Percentiles rank a stretch among this genome's conserved stretches.
Conservation (phyloP, 164 flowering plant species). For the Buxus sempervirens region DNA sequence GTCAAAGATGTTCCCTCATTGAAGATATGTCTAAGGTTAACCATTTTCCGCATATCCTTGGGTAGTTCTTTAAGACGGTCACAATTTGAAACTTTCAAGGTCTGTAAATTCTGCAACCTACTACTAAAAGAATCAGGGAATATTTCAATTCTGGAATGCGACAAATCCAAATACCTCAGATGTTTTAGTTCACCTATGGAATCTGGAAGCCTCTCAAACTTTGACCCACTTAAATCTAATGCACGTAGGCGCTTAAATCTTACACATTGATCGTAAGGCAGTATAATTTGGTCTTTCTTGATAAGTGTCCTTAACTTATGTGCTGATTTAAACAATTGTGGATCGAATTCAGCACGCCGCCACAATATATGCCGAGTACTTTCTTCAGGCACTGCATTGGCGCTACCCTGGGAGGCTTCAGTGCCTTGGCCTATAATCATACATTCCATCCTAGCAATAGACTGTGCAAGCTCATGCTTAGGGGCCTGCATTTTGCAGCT, state of each 20-base stretch:
- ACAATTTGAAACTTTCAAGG: neutral
- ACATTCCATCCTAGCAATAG: neutral
- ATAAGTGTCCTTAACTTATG: too few species aligned
- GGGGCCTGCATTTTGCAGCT: constrained; percentile 16
- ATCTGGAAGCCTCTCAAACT: neutral
- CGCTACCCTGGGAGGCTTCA: neutral
- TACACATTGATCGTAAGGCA: neutral
- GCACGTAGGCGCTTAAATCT: constrained; percentile 1
- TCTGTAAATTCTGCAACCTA: constrained; percentile 12
- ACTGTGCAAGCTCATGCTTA: constrained; percentile 9
- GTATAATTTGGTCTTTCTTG: too few species aligned
- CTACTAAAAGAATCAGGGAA: constrained; percentile 12
- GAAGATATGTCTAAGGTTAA: neutral
- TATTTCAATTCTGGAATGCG: neutral
- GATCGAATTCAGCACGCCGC: neutral
- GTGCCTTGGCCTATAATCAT: neutral
- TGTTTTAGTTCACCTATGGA: constrained; percentile 8
- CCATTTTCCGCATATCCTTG: constrained; percentile 2
- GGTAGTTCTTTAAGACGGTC: constrained; percentile 6
- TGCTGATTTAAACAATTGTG: too few species aligned
- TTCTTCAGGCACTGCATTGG: too few species aligned
- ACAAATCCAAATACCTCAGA: constrained; percentile 16
- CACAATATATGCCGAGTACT: neutral
- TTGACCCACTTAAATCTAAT: neutral
- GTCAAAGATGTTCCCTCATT: neutral